Evolutionary conservation across 2,329 filamentous ascomycete species (phyloP).

Genomic region (Zopfia rhizophila): DNA sequence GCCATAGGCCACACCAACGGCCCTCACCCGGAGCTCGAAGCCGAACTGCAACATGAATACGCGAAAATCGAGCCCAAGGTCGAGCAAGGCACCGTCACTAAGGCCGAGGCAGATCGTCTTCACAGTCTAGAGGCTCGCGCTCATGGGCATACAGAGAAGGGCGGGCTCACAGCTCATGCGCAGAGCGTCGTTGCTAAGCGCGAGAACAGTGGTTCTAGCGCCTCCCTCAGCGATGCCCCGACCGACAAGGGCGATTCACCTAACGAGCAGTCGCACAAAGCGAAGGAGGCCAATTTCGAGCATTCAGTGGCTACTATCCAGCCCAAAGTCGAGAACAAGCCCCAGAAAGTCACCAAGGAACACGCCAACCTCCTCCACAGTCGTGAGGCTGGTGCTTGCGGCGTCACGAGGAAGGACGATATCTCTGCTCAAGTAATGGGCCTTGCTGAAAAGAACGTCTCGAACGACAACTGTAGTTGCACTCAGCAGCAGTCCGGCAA

Average conservation of each 20-base stretch:
- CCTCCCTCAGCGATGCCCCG: conserved; percentile 21
- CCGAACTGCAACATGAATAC: conserved; percentile 40
- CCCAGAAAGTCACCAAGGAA: conserved; percentile 34
- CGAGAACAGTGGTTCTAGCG: conserved; percentile 23
- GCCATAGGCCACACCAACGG: conserved; percentile 35
- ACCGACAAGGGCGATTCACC: conserved; percentile 2
- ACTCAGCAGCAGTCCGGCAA: neutral
- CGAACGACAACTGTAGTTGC: too few relatives aligned
- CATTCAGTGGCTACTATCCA: too few relatives aligned
- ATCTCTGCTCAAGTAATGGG: conserved; percentile 42
- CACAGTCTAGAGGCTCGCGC: conserved; percentile 55
- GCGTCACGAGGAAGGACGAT: conserved; percentile 16
- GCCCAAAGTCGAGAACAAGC: neutral
- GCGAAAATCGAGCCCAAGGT: conserved; percentile 46
- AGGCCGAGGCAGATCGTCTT: conserved; percentile 53
- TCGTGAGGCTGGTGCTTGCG: conserved; percentile 37
- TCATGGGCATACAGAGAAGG: conserved; percentile 46
- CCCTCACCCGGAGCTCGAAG: conserved; percentile 43
- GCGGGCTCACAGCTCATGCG: conserved; percentile 50
- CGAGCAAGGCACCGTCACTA: conserved; percentile 46
- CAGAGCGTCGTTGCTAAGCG: conserved; percentile 51
- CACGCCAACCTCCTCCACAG: conserved; percentile 45
- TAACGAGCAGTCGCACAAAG: conserved; percentile 37
- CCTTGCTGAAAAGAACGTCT: conserved; percentile 28
- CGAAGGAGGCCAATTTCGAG: conserved; percentile 44